Percentiles rank a stretch among this genome's conserved stretches.
These are phyloP conservation scores for Arthrobotrys entomopaga DNA, from an alignment of 2,329 filamentous ascomycete species.

Conservation along the genomic window DNA sequence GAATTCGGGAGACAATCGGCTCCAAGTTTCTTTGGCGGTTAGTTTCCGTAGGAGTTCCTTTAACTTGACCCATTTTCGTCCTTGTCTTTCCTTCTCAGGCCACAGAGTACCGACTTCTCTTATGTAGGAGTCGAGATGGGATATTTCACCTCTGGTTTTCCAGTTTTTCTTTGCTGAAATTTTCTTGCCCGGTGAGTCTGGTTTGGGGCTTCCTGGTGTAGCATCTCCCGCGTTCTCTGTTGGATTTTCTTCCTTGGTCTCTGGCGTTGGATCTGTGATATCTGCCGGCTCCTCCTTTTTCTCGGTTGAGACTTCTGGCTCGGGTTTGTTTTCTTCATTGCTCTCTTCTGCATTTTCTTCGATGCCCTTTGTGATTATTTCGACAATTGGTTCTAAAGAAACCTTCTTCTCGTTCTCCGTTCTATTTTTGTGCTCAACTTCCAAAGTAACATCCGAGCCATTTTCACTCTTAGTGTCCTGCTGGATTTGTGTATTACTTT, in stretches of 20 bases:
- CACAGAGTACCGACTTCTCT: background rate
- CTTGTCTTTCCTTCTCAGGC: slow-evolving; percentile 2
- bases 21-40: slow-evolving; percentile 5
- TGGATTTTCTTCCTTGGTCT: background rate
- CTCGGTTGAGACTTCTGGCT: background rate
- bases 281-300: background rate
- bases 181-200: background rate
- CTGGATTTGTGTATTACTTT: too few species aligned
- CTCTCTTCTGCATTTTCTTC: too few species aligned
- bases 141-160: slow-evolving; percentile 30
- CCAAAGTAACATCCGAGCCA: too few species aligned
- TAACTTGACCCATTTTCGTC: slow-evolving; percentile 34
- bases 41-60: slow-evolving; percentile 20
- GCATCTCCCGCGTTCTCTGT: background rate
- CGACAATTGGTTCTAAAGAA: too few species aligned
- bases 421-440: too few species aligned
- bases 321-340: background rate
- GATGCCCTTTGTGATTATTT: too few species aligned
- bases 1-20: slow-evolving; percentile 9
- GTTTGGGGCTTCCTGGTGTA: background rate
- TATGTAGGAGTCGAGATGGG: slow-evolving; percentile 7
- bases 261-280: background rate
- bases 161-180: background rate
- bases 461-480: too few species aligned
- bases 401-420: too few species aligned